Conservation (phyloP, 129 eudicot species). For the Ambrosia artemisiifolia region DNA sequence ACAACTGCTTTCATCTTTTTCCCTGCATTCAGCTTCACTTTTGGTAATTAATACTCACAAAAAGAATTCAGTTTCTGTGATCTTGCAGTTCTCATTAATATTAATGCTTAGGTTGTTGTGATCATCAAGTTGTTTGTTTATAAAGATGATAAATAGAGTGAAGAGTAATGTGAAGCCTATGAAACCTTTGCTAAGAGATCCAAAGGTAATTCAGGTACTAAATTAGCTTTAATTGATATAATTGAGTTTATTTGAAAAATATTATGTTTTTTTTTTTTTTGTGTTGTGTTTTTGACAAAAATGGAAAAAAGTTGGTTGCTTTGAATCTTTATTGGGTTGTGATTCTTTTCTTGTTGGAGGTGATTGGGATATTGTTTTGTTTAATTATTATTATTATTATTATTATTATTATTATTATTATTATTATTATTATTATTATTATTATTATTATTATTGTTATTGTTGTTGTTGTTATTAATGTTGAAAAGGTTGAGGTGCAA, state of each 20-base stretch:
- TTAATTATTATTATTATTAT: constrained; percentile 17
- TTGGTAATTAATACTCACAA: constrained; percentile 27
- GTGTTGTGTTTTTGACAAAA: constrained; percentile 22
- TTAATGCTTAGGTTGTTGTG: not conserved
- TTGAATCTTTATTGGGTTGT: constrained; percentile 29
- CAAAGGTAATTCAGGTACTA: constrained; percentile 35
- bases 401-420: too few species aligned
- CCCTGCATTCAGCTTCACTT: constrained; percentile 23
- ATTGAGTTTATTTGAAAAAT: not conserved
- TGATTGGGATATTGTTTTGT: constrained; percentile 28
- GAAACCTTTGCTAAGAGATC: constrained; percentile 50
- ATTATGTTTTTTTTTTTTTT: not conserved
- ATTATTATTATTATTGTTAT: too few species aligned
- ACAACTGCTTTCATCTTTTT: constrained; percentile 19
- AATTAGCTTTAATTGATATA: not conserved
- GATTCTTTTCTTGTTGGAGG: constrained; percentile 46
- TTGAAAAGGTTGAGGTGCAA: constrained; percentile 40
- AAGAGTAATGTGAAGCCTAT: constrained; percentile 48
- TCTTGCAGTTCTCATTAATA: constrained; percentile 41
- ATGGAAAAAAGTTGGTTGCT: constrained; percentile 32
- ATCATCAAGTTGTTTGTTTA: not conserved
- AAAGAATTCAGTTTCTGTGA: constrained; percentile 15
- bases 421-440: too few species aligned
- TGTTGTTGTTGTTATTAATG: not conserved
- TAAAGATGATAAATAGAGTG: constrained; percentile 54